A percentile compares a stretch with the other conserved stretches of the same genome.
Evolutionary conservation across 179 eudicot species (phyloP).

Genomic region (Beta macrorhiza): DNA sequence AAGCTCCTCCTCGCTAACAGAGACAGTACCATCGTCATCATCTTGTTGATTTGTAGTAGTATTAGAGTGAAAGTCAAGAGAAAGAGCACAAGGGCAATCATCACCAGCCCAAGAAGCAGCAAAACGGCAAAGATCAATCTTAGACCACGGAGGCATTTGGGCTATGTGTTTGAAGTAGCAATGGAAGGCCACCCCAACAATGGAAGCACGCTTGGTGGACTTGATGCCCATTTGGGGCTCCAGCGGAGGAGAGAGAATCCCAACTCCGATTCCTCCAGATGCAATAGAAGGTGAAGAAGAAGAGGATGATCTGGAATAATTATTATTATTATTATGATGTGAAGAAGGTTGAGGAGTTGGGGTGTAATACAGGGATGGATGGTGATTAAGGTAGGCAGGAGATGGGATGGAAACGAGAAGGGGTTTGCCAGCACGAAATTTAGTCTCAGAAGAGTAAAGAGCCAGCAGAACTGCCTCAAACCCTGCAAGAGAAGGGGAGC

Average conservation of each 20-base stretch:
- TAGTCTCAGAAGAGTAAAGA: slow-evolving; percentile 62
- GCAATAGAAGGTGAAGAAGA: neutral
- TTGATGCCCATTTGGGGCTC: slow-evolving; percentile 83
- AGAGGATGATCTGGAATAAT: slow-evolving; percentile 17
- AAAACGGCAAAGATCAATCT: slow-evolving; percentile 67
- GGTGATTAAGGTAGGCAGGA: slow-evolving; percentile 40
- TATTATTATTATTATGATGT: neutral
- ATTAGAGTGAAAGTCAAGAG: slow-evolving; percentile 22
- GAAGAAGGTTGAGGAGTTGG: slow-evolving; percentile 25
- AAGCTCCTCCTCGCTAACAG: slow-evolving; percentile 15
- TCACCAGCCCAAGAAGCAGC: slow-evolving; percentile 78
- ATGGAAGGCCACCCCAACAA: slow-evolving; percentile 73
- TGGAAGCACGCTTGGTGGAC: slow-evolving; percentile 80
- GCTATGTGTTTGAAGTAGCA: slow-evolving; percentile 72
- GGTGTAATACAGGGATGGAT: slow-evolving; percentile 75
- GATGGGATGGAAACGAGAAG: slow-evolving; percentile 59
- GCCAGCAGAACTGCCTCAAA: slow-evolving; percentile 82
- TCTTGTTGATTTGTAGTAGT: slow-evolving; percentile 2
- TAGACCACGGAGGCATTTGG: slow-evolving; percentile 86
- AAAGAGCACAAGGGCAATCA: slow-evolving; percentile 58
- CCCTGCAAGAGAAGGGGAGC: slow-evolving; percentile 57
- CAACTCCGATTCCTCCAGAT: slow-evolving; percentile 28
- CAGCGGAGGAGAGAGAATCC: slow-evolving; percentile 63
- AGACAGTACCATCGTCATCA: slow-evolving; percentile 14
- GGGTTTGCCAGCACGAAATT: slow-evolving; percentile 65